Evolutionary conservation across 768 basidiomycete species (phyloP), one percentile per base, ranked within the genome.

Genomic region (Porphyrellus cyaneotinctus): DNA sequence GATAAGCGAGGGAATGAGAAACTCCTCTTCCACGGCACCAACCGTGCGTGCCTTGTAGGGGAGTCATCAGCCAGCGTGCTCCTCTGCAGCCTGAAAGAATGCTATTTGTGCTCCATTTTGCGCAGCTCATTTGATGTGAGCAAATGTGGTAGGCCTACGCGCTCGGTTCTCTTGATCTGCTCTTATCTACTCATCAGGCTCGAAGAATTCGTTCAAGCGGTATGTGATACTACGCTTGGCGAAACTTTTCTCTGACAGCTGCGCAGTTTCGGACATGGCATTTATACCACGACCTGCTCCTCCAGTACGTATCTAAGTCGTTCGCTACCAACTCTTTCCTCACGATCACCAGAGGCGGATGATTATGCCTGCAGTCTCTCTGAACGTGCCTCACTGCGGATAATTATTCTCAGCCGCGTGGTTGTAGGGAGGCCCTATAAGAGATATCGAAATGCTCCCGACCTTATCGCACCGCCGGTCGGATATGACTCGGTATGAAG

Each of bases 11-110:
- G 74, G 35, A 80, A 80, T 56, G 84, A 86, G 64, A 77, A 76
- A 56, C 67, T 84, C 2, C 74, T 85, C 24, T 87, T 85, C 60
- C 85, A 87, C 64, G 85, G 85, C n/a, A 87, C 83, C 14, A 79
- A 75, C 47, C 75, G 83, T 46, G 70, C 67, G 10, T 87, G 85
- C 58, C 63, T 75, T 4, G 56, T 87, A 9, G 85, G 75, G n/a
- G 85, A 87, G 45, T 76, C 75, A 20, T 64, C 62, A 10, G 69
- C 65, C 41, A 73, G 77, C 33, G 67, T 75, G 22, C 67, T 75
- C n/a, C 71, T 79, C 14, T 87, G 85, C 55, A 57, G 62, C 43
- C 67, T 79, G 10, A 60, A 76, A 13, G 72, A 74, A 49, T 87
- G 85, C 47, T 73, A 70, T 54, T 64, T 87, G 23, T 87, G 85